Base-by-base conservation (phyloP, 768 basidiomycete species). In the Boletus rubropictus region DNA sequence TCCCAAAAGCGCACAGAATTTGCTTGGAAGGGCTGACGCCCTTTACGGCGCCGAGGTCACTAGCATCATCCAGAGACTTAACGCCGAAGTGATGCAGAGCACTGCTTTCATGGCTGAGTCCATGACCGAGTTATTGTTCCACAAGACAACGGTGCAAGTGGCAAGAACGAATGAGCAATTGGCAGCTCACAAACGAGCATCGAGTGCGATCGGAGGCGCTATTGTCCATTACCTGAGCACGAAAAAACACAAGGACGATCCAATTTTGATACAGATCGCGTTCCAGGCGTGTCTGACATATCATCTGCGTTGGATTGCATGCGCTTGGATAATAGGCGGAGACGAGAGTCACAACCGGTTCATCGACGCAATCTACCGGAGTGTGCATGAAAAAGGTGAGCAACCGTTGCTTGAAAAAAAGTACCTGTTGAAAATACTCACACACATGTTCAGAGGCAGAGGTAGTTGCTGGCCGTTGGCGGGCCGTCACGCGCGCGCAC, bases 41-140 rank as follows among this genome's bases (percentile, higher is more conserved):
- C 61, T 71, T 38, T 72, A 78, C 4, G 70, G 69, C 4, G 69
- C 69, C 6, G 77, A 82, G 27, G 69, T 79, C 12, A 62, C 71
- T 24, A 57, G 49, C 3, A 69, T 74, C 53, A 60, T 80, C 12
- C 68, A 72, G 39, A 62, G 64, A 14, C 58, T 81, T n/a, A 75
- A 79, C 41, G 59, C 72, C 7, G 71, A 72, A 48, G 73, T 78
- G 25, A 69, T 69, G 27, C 76, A 80, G 53, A 70, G 69, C 14
- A 73, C 77, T 2, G 72, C 74, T 0, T 68, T 64, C 46, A 69
- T 79, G 46, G 70, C 77, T 1, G 77, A 78, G 46, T 56, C 69
- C 28, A 67, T 79, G 46, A 69, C 74, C 2, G 76, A 77, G 39
- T 41, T 67, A 1, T 72, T 73, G 59, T 61, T 57, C 8, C 60